These are phyloP conservation scores for Auriscalpium microsporum DNA, from an alignment of 768 basidiomycete genomes.

Conservation along the genomic window DNA sequence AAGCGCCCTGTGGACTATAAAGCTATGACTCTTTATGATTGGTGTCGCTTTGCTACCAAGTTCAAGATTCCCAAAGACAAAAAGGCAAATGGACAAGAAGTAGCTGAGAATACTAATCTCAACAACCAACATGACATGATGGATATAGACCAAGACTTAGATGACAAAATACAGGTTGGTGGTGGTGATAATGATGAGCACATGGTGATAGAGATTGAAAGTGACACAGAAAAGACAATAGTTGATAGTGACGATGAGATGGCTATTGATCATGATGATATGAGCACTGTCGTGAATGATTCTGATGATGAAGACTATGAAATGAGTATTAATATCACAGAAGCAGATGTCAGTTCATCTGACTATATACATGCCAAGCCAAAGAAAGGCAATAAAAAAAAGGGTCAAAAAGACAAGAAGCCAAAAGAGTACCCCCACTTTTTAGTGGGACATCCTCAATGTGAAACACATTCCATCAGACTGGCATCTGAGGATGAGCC, in stretches of 20 bases:
- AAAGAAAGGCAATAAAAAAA: too few relatives aligned
- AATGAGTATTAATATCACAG: background rate
- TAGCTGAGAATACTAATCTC: too few relatives aligned
- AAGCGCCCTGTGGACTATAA: slow-evolving; percentile 16
- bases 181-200: too few relatives aligned
- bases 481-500: background rate
- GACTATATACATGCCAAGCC: background rate
- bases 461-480: slow-evolving; percentile 16
- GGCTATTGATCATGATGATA: background rate
- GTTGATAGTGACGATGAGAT: too few relatives aligned
- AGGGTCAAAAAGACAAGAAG: background rate
- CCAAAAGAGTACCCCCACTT: background rate
- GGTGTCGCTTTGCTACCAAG: slow-evolving; percentile 1
- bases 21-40: slow-evolving; percentile 23
- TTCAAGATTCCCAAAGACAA: background rate
- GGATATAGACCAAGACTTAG: background rate
- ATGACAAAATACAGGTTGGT: background rate
- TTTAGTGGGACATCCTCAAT: slow-evolving; percentile 18
- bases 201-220: too few relatives aligned
- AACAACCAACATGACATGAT: background rate
- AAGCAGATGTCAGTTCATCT: background rate
- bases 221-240: too few relatives aligned
- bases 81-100: background rate
- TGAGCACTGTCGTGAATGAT: background rate
- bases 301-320: background rate